Evolutionary conservation across 352 stramenopile genomes (phyloP).

Genomic region (Discostella stelligera): DNA sequence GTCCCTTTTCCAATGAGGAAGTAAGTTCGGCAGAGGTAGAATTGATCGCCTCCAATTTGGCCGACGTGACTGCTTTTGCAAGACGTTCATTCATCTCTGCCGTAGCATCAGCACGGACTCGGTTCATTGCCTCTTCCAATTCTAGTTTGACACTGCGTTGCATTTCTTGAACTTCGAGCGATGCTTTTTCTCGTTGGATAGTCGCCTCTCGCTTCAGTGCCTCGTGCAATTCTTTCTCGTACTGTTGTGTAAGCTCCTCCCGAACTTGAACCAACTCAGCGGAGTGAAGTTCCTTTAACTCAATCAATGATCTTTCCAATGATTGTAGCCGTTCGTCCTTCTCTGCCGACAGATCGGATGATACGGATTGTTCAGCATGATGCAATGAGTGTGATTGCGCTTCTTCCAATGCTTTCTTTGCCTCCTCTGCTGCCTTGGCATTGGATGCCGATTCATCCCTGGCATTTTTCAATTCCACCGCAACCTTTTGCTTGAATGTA

Average conservation of each 20-base stretch:
- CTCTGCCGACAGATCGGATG: slow-evolving; percentile 30
- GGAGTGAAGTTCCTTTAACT: slow-evolving; percentile 24
- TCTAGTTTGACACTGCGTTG: slow-evolving; percentile 14
- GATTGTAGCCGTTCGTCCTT: slow-evolving; percentile 52
- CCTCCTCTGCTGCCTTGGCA: slow-evolving; percentile 27
- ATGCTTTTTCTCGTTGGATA: slow-evolving; percentile 22
- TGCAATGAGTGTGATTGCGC: slow-evolving; percentile 7
- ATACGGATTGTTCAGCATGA: background rate
- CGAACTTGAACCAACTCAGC: slow-evolving; percentile 63
- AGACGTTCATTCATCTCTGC: slow-evolving; percentile 30
- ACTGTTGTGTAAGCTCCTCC: slow-evolving; percentile 42
- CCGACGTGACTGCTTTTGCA: slow-evolving; percentile 29
- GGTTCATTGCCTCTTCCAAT: slow-evolving; percentile 25
- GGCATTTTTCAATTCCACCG: slow-evolving; percentile 34
- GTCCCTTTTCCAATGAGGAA: slow-evolving; percentile 14
- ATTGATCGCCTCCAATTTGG: slow-evolving; percentile 40
- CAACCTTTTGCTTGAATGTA: slow-evolving; percentile 46
- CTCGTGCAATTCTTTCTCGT: slow-evolving; percentile 35
- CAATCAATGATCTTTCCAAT: slow-evolving; percentile 33
- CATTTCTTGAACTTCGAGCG: slow-evolving; percentile 25
- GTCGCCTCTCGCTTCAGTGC: slow-evolving; percentile 12
- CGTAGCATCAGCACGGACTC: slow-evolving; percentile 17
- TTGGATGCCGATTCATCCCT: slow-evolving; percentile 23
- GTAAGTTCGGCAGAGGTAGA: slow-evolving; percentile 32
- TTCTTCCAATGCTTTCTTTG: slow-evolving; percentile 38